Evolutionary conservation across 768 basidiomycete genomes (phyloP).

Genomic region (Collybia mongolica): DNA sequence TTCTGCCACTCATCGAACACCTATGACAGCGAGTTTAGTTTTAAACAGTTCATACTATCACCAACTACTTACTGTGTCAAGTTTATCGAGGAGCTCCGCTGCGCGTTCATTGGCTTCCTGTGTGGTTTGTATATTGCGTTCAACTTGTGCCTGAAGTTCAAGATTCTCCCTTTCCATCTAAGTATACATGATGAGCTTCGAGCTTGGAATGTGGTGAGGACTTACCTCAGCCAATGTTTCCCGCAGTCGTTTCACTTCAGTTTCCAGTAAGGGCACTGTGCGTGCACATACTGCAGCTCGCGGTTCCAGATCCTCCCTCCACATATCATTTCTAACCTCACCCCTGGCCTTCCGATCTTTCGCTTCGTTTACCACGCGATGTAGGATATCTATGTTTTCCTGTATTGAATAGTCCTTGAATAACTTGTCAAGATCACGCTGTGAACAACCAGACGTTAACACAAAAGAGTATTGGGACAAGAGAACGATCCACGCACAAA

Average conservation of each 20-base stretch:
- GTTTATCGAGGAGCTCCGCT: conserved; percentile 44
- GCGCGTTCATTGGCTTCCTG: conserved; percentile 45
- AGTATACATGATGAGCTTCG: neutral
- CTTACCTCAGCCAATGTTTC: conserved; percentile 37
- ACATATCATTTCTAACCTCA: conserved; percentile 51
- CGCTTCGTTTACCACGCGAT: conserved; percentile 69
- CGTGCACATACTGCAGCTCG: conserved; percentile 60
- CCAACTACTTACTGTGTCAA: conserved; percentile 47
- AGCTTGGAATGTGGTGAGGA: neutral
- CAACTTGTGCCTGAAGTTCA: conserved; percentile 43
- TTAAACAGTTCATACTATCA: neutral
- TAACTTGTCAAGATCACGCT: conserved; percentile 70
- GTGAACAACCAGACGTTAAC: conserved; percentile 1
- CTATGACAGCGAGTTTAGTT: conserved; percentile 27
- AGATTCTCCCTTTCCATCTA: conserved; percentile 63
- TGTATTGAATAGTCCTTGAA: conserved; percentile 67
- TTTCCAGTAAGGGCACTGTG: conserved; percentile 57
- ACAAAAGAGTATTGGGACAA: neutral
- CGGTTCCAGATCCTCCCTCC: conserved; percentile 66
- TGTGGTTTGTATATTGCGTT: conserved; percentile 44
- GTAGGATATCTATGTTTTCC: conserved; percentile 69
- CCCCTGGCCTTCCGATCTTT: conserved; percentile 51
- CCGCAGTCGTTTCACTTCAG: conserved; percentile 37
- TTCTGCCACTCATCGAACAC: conserved; percentile 49
- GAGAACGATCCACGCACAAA: conserved; percentile 32